Base-by-base conservation (phyloP, 176 grass and related monocot genomes). In the Oryza officinalis region DNA sequence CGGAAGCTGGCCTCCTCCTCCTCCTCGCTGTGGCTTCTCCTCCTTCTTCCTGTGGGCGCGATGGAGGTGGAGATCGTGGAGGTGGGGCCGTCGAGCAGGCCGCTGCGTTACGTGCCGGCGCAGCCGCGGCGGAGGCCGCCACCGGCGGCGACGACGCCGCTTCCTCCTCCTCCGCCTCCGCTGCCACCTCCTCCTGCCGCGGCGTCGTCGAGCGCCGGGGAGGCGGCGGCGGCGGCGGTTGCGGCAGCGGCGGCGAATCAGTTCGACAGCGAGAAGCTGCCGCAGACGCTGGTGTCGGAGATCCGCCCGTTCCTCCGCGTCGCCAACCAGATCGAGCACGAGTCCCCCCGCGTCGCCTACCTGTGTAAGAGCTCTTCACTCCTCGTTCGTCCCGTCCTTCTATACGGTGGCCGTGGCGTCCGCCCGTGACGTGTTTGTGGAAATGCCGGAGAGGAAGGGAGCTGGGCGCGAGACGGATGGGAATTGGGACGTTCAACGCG, bases 211-310 rank as follows among this genome's bases (percentile, higher is more conserved):
- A 38, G 32, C 69, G 54, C 78, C 18, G 70, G 35, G 23, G 20
- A 57, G 4, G 43, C 27, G n/a, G n/a, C n/a, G 37, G 80, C 63
- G 76, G 20, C 17, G 33, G 30, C 30, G 37, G 37, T 35, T 35
- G 33, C 72, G 13, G 64, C 60, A 31, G 33, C 71, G 65, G 44
- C 32, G 50, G 67, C 78, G 41, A 73, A 38, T 27, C 89, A 86
- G 30, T 98, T 98, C 81, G 89, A 98, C 69, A 98, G 96, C 81
- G 93, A 98, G 91, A 95, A 92, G 83, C 13, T 98, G 45, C 96
- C 96, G 50, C 75, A 90, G 71, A 93, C 91, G 22, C 91, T 98
- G 45, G 76, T 95, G 33, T 79, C 74, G 13, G 91, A 93, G 75
- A 88, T 98, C 63, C 87, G 92, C 2, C 93, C 79, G 10, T 98